Evolutionary conservation across 768 basidiomycete species (phyloP).

Genomic region (Termitomyces sp.): DNA sequence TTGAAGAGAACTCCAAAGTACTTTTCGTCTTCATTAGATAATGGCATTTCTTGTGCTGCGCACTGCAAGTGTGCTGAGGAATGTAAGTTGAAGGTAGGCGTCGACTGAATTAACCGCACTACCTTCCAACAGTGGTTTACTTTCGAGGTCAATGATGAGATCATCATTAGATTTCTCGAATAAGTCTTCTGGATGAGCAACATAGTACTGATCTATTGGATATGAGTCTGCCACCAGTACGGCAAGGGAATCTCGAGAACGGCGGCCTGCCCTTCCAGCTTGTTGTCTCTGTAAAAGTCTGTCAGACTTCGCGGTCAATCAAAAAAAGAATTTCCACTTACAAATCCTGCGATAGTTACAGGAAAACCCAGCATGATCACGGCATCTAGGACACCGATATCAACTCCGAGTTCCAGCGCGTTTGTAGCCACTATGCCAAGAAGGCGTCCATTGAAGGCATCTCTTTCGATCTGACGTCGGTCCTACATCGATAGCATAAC

Average conservation of each 20-base stretch:
- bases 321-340: conserved; percentile 24
- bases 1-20: conserved; percentile 68
- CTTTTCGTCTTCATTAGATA: conserved; percentile 53
- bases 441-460: conserved; percentile 80
- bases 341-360: conserved; percentile 72
- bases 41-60: conserved; percentile 81
- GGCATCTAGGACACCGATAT: conserved; percentile 83
- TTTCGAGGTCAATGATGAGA: conserved; percentile 67
- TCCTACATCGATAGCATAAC: conserved; percentile 39
- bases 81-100: not conserved
- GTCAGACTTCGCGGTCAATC: not conserved
- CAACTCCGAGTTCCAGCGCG: conserved; percentile 87
- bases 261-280: conserved; percentile 80
- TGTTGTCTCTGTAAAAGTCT: conserved; percentile 63
- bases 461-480: conserved; percentile 75
- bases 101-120: not conserved
- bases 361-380: conserved; percentile 90
- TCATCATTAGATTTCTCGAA: conserved; percentile 59
- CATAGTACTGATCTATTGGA: conserved; percentile 73
- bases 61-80: conserved; percentile 73
- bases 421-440: conserved; percentile 88
- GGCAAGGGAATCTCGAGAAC: conserved; percentile 73
- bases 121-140: conserved; percentile 67
- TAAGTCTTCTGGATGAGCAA: conserved; percentile 61
- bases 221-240: conserved; percentile 64